Conservation (phyloP, 2,329 filamentous ascomycete species). For the Venturiaceae sp. region DNA sequence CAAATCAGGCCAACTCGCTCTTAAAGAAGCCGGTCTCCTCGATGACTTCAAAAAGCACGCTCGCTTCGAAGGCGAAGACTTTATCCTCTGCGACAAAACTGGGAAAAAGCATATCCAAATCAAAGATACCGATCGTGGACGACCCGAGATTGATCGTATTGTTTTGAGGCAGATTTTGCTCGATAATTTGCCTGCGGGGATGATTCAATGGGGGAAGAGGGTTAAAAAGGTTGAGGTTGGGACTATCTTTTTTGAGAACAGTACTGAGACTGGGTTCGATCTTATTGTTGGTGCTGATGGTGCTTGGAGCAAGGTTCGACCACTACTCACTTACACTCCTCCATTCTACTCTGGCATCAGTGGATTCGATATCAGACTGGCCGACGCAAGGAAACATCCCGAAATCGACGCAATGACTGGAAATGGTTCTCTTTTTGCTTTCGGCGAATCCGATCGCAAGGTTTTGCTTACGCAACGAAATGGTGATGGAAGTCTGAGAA, state of each 20-base stretch:
- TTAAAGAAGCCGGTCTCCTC: constrained; percentile 19
- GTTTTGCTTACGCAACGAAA: constrained; percentile 33
- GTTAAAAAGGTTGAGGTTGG: constrained; percentile 14
- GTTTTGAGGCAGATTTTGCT: constrained; percentile 26
- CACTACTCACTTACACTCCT: constrained; percentile 20
- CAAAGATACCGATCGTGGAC: constrained; percentile 11
- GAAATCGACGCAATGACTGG: constrained; percentile 37
- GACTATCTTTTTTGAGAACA: constrained; percentile 20
- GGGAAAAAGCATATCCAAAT: constrained; percentile 12
- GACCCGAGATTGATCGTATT: constrained; percentile 31
- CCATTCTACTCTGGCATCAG: constrained; percentile 39
- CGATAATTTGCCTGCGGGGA: constrained; percentile 21
- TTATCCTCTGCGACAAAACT: constrained; percentile 12
- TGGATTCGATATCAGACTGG: constrained; percentile 32
- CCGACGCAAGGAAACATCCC: constrained; percentile 32
- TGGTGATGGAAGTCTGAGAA: constrained; percentile 39
- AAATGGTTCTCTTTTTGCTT: constrained; percentile 36
- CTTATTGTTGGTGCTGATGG: constrained; percentile 41
- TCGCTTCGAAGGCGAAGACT: constrained; percentile 15
- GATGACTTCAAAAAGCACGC: constrained; percentile 18
- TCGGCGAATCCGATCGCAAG: constrained; percentile 28
- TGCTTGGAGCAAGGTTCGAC: constrained; percentile 31
- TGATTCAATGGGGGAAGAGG: constrained; percentile 23
- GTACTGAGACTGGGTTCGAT: constrained; percentile 25
- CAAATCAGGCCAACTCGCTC: constrained; percentile 17